phyloP scores from a whole-genome alignment of 768 basidiomycete genomes.

The Mrakia blollopis region DNA sequence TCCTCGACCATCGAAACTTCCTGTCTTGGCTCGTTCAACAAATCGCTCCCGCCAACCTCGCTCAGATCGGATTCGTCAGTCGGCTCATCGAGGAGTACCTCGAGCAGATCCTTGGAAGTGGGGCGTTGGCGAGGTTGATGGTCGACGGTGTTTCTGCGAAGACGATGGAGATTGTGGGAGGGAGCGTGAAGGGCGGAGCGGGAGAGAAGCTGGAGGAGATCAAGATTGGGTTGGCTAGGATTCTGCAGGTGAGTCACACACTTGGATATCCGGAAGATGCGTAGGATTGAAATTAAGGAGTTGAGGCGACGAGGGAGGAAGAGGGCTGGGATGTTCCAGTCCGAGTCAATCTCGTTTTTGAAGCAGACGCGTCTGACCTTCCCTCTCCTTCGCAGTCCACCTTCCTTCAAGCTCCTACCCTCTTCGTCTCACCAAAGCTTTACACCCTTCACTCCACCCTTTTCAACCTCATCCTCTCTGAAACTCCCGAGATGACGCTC shows the following conservation, averaged over 20 bases:
- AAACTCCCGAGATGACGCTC: slow-evolving; percentile 16
- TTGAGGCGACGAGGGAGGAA: too few species aligned
- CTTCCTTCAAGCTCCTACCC: slow-evolving; percentile 21
- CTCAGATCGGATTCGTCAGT: slow-evolving; percentile 27
- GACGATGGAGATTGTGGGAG: slow-evolving; percentile 19
- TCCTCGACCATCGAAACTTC: slow-evolving; percentile 25
- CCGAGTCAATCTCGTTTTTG: not conserved
- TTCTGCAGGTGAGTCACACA: slow-evolving; percentile 10
- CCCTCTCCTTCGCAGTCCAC: not conserved
- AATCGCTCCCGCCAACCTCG: slow-evolving; percentile 24
- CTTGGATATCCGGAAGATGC: too few species aligned
- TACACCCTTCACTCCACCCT: not conserved
- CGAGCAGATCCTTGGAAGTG: slow-evolving; percentile 4
- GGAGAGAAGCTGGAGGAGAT: slow-evolving; percentile 7
- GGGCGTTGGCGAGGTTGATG: slow-evolving; percentile 16
- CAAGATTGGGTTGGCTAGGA: slow-evolving; percentile 3
- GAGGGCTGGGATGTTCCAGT: not conserved
- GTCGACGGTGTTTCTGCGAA: slow-evolving; percentile 15
- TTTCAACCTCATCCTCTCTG: slow-evolving; percentile 17
- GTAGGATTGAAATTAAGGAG: too few species aligned
- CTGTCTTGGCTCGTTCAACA: slow-evolving; percentile 22
- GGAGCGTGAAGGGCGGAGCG: slow-evolving; percentile 2
- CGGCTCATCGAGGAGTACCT: slow-evolving; percentile 24
- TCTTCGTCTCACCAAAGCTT: slow-evolving; percentile 26
- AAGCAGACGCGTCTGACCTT: not conserved